Base-by-base conservation (phyloP, 116 monocot species). In the Dioscorea cayenensis region DNA sequence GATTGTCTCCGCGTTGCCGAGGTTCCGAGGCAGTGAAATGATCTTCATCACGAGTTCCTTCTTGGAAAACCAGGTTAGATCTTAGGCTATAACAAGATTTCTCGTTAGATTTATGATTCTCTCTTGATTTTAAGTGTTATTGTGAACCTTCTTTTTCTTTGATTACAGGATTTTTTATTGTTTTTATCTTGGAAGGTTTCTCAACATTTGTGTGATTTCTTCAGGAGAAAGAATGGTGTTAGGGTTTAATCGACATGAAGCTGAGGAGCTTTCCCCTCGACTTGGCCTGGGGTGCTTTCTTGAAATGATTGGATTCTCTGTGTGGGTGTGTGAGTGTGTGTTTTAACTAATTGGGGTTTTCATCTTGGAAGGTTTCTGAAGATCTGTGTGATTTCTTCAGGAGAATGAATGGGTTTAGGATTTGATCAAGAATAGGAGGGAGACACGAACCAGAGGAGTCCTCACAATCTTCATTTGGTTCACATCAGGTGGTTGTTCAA, bases 371-470 rank as follows among this genome's bases (percentile, higher is more conserved):
- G 38, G 5, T 38, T 9, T 38, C 38, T 38, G 7, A 38, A 38
- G 38, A 38, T 52, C 16, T 52, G 4, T 18, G 49, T 52, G 52
- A 52, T 7, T 52, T 52, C 52, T 52, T 13, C 18, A 18, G 6
- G 6, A 16, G 52, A 13, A 52, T 52, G 52, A 18, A 14, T 52
- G 52, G 10, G 52, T 3, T 52, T 52, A 13, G 52, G 52, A 4
- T 16, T 13, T 52, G 1, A 49, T 16, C 23, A 49, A 71, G 28
- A 38, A 9, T 38, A 35, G 62, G 32, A 50, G 68, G 1, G 25
- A 23, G 27, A 65, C 70, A 92, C 89, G 89, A 92, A 83, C 86
- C 79, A 80, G 78, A 77, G 77, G 71, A 81, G 75, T 62, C 78
- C 77, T 19, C 66, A 27, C 36, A 14, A 38, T 16, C 73, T 23